phyloP scores from a whole-genome alignment of 495 filamentous ascomycete genomes.

The Apiosordaria backusii region DNA sequence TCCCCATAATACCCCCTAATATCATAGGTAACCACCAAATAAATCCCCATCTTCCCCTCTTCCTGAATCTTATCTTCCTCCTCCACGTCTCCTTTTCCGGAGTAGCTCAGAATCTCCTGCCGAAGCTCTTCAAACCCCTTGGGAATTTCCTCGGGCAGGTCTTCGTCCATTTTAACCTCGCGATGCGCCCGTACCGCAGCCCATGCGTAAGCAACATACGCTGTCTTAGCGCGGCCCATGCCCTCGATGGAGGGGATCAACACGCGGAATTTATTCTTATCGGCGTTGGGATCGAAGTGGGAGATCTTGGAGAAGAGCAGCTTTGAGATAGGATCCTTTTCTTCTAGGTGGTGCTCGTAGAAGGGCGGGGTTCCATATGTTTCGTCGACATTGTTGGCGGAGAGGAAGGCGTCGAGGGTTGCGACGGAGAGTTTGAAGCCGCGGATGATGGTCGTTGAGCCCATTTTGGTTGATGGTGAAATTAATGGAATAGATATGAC shows the following conservation, averaged over 20 bases:
- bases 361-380: neutral
- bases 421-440: neutral
- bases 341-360: neutral
- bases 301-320: neutral
- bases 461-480: neutral
- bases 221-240: neutral
- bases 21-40: neutral
- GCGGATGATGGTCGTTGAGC: constrained; percentile 2
- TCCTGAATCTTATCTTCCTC: neutral
- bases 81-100: neutral
- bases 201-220: neutral
- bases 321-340: neutral
- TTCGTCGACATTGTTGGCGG: neutral
- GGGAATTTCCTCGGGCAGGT: constrained; percentile 3
- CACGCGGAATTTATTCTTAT: neutral
- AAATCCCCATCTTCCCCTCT: neutral
- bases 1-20: neutral
- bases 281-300: neutral
- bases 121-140: constrained; percentile 1
- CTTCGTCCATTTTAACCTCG: neutral
- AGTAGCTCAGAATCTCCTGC: neutral
- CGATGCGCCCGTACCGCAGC: neutral
- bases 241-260: neutral
- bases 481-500: no score
- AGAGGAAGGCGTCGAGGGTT: constrained; percentile 1